Evolutionary conservation across 768 basidiomycete species (phyloP).

Genomic region (Rhizopogon sp.): DNA sequence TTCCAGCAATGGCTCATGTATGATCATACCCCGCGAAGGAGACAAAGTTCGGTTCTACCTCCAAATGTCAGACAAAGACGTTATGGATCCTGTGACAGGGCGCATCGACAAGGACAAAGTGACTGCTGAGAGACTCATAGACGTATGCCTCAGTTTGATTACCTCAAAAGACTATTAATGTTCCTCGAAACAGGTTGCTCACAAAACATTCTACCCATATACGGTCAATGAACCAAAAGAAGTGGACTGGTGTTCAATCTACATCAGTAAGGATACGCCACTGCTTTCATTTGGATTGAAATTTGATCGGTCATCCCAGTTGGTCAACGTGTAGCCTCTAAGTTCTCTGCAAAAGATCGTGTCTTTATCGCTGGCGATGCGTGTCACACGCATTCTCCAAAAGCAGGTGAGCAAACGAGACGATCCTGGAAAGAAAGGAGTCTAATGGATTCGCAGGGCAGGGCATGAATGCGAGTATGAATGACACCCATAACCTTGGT

Average conservation of each 20-base stretch:
- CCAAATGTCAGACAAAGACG: constrained; percentile 51
- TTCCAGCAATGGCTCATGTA: constrained; percentile 61
- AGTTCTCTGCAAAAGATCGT: constrained; percentile 54
- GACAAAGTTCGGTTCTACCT: constrained; percentile 69
- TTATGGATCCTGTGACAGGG: constrained; percentile 39
- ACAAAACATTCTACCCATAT: constrained; percentile 54
- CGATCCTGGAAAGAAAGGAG: neutral
- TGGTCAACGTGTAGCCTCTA: constrained; percentile 69
- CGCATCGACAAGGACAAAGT: constrained; percentile 50
- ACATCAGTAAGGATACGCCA: constrained; percentile 46
- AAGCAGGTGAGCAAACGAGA: constrained; percentile 40
- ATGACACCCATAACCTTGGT: constrained; percentile 70
- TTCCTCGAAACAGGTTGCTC: constrained; percentile 38
- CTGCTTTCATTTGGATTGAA: neutral
- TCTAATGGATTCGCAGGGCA: constrained; percentile 40
- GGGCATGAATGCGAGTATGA: constrained; percentile 77
- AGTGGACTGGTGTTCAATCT: constrained; percentile 72
- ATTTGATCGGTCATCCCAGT: constrained; percentile 32
- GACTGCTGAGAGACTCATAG: constrained; percentile 46
- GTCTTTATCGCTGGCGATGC: constrained; percentile 79
- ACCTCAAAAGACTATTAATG: neutral
- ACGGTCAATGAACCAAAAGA: constrained; percentile 40
- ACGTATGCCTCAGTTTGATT: constrained; percentile 28
- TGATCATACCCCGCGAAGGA: constrained; percentile 70
- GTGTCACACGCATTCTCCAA: constrained; percentile 65